Evolutionary conservation across 768 basidiomycete species (phyloP).

Genomic region (Leccinum broughii): DNA sequence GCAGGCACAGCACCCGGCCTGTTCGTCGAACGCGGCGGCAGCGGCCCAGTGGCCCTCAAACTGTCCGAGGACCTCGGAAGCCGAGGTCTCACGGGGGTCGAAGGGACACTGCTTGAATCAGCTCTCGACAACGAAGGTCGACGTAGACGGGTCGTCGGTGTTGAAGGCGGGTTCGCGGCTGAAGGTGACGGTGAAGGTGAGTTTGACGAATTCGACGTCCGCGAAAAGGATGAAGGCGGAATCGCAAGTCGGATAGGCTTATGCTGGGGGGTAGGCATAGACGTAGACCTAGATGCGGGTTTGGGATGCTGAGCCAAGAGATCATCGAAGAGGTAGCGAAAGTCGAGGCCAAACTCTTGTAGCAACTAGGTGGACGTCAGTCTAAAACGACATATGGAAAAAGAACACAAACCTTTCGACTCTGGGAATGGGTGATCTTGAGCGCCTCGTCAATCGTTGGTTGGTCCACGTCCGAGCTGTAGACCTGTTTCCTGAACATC

Average conservation of each 20-base stretch:
- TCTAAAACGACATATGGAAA: neutral
- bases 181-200: constrained; percentile 21
- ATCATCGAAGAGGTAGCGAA: constrained; percentile 87
- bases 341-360: constrained; percentile 93
- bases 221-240: constrained; percentile 19
- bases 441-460: constrained; percentile 76
- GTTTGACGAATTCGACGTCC: constrained; percentile 12
- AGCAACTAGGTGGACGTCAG: constrained; percentile 54
- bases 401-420: constrained; percentile 63
- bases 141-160: constrained; percentile 29
- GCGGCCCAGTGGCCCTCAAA: constrained; percentile 48
- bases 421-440: constrained; percentile 75
- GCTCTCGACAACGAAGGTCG: constrained; percentile 26
- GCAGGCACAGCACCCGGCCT: constrained; percentile 54
- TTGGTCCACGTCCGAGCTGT: constrained; percentile 73
- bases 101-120: constrained; percentile 29
- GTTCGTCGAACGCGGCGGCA: constrained; percentile 65
- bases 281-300: constrained; percentile 15
- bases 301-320: constrained; percentile 57
- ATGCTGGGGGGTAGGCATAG: constrained; percentile 19
- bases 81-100: constrained; percentile 22
- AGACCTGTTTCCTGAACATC: constrained; percentile 90
- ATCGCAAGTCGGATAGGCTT: constrained; percentile 32
- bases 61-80: constrained; percentile 29
- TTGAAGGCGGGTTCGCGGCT: constrained; percentile 11